Conservation (phyloP, 495 filamentous ascomycete genomes). For the Penicillium ochrochloron region DNA sequence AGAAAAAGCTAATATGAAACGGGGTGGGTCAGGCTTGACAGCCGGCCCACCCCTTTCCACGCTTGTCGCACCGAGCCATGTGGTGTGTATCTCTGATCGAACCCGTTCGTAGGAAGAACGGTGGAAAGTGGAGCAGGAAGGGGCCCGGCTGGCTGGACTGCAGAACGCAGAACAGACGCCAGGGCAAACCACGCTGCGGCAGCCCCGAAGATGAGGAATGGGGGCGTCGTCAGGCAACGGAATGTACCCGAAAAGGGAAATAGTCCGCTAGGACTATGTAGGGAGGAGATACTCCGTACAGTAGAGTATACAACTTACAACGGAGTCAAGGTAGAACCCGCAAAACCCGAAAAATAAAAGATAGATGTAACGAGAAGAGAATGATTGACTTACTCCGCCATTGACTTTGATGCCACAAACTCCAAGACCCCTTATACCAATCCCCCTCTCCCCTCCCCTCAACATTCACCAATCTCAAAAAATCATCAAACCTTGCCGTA, state of each 20-base stretch:
- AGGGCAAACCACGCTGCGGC: background rate
- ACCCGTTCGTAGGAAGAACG: background rate
- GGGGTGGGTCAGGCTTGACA: constrained; percentile 13
- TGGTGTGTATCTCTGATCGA: constrained; percentile 11
- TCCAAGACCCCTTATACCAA: constrained; percentile 59
- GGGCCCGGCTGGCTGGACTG: background rate
- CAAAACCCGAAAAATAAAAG: background rate
- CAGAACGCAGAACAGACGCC: background rate
- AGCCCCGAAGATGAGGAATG: background rate
- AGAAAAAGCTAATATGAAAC: constrained; percentile 14
- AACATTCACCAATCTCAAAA: constrained; percentile 50
- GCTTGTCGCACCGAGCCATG: constrained; percentile 15
- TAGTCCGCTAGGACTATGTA: background rate
- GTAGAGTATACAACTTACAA: background rate
- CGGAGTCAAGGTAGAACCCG: background rate
- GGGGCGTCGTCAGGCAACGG: background rate
- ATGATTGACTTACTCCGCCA: constrained; percentile 57
- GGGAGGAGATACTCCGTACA: background rate
- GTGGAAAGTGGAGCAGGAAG: background rate
- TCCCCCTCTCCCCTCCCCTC: constrained; percentile 55
- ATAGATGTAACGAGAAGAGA: background rate
- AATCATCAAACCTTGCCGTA: constrained; percentile 78
- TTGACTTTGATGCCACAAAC: constrained; percentile 66
- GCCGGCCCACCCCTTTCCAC: constrained; percentile 7
- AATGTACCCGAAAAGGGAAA: background rate